A percentile compares a stretch with the other conserved stretches of the same genome.
phyloP scores from a whole-genome alignment of 83 land plant genomes.

The Diphasiastrum complanatum region DNA sequence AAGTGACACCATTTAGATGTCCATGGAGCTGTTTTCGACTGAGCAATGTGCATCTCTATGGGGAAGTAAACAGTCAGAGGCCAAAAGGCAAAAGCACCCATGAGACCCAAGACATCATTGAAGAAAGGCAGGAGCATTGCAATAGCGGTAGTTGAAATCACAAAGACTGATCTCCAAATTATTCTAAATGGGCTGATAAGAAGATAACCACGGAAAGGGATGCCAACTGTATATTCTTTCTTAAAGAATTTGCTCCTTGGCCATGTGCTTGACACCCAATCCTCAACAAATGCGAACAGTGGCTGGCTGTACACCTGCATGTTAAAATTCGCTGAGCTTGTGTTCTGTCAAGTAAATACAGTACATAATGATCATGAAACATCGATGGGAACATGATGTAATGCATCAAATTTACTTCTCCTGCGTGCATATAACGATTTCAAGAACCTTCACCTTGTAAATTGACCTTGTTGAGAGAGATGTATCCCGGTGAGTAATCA shows the following conservation, averaged over 20 bases:
- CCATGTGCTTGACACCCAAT: constrained; percentile 34
- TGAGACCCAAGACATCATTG: constrained; percentile 61
- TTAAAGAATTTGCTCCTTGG: constrained; percentile 41
- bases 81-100: constrained; percentile 85
- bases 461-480: no score
- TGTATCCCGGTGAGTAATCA: no score
- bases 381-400: no score
- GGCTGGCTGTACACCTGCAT: constrained; percentile 70
- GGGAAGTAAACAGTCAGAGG: constrained; percentile 84
- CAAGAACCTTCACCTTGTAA: no score
- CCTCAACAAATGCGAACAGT: constrained; percentile 60
- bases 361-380: neutral
- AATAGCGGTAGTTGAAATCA: constrained; percentile 44
- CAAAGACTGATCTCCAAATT: constrained; percentile 52
- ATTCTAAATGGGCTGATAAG: constrained; percentile 41
- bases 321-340: neutral
- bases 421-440: no score
- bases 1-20: no score
- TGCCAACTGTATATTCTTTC: constrained; percentile 14
- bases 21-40: no score
- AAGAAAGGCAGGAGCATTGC: constrained; percentile 78
- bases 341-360: neutral
- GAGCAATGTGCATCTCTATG: constrained; percentile 64
- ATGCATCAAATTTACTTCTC: no score
- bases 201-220: constrained; percentile 30